Conservation (phyloP, 768 basidiomycete species). For the Auriscalpium orientale region DNA sequence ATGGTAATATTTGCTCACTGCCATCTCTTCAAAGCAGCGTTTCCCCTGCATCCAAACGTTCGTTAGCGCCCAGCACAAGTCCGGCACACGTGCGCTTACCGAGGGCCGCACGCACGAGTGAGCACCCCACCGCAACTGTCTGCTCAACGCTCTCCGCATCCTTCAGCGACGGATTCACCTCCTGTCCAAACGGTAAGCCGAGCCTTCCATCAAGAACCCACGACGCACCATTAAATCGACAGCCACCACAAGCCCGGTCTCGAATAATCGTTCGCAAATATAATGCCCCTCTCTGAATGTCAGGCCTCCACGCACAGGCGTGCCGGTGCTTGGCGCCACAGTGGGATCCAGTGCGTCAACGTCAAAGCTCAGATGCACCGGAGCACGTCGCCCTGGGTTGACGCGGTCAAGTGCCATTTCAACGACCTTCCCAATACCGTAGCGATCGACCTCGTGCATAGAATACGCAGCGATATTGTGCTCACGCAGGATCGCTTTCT, state of each 20-base stretch:
- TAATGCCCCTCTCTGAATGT: constrained; percentile 99
- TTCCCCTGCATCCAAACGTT: constrained; percentile 13
- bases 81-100: constrained; percentile 38
- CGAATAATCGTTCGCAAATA: constrained; percentile 86
- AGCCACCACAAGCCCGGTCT: constrained; percentile 88
- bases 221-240: constrained; percentile 84
- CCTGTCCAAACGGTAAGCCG: constrained; percentile 35
- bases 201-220: background rate
- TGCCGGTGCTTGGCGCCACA: constrained; percentile 94
- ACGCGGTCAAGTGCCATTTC: constrained; percentile 96
- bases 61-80: background rate
- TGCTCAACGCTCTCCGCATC: constrained; percentile 70
- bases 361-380: constrained; percentile 95
- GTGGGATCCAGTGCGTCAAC: constrained; percentile 91
- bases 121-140: constrained; percentile 88
- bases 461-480: constrained; percentile 67
- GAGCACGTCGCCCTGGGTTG: constrained; percentile 73
- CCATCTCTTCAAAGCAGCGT: constrained; percentile 17
- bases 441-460: constrained; percentile 62
- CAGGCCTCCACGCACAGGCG: constrained; percentile 89
- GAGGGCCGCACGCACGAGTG: constrained; percentile 72
- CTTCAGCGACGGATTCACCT: constrained; percentile 92
- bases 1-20: background rate
- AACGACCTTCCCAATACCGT: constrained; percentile 90
- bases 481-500: constrained; percentile 82